Base-by-base conservation (phyloP, 208 protist genomes). In the Crithidia brevicula region DNA sequence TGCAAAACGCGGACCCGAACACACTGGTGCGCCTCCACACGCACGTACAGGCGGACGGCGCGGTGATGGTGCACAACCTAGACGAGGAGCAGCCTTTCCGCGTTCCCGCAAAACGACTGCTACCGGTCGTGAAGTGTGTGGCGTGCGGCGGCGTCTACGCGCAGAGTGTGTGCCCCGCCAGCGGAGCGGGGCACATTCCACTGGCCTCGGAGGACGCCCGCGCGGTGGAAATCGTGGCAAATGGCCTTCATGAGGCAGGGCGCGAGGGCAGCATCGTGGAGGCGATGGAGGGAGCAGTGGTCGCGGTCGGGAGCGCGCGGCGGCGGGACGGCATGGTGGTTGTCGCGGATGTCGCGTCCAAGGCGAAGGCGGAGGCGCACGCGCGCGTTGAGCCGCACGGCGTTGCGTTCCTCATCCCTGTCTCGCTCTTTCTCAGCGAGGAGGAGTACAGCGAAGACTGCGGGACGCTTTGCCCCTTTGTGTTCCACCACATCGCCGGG, bases 391-490 rank as follows among this genome's bases (percentile, higher is more conserved):
- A 43, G 50, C 18, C 43, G 36, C 38, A 28, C 30, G 64, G 57
- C 8, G 73, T 72, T 13, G 31, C 23, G 4, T 83, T 80, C 56
- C 53, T 52, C 10, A 46, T 88, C 28, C 75, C 83, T 23, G 72
- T 73, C 30, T 46, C 53, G 27, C 46, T 82, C 38, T 70, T 88
- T 10, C 61, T 83, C 10, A 60, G 60, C 36, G 79, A 85, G 42
- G 77, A 80, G 40, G 72, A 81, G 31, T 77, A 66, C 66, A 67
- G 52, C 34, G 63, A 70, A 20, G 43, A 47, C 6, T 36, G 52
- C 27, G 60, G 61, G 7, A 77, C 88, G 56, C 51, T 81, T 33
- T 89, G 73, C 53, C 82, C 76, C 10, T 91, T 94, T 74, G 74
- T 84, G 20, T 91, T 77, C 62, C 63, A 67, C 59, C 67, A 70